These are phyloP conservation scores for Penicillium samsonianum DNA, from an alignment of 495 filamentous ascomycete species.

Conservation along the genomic window DNA sequence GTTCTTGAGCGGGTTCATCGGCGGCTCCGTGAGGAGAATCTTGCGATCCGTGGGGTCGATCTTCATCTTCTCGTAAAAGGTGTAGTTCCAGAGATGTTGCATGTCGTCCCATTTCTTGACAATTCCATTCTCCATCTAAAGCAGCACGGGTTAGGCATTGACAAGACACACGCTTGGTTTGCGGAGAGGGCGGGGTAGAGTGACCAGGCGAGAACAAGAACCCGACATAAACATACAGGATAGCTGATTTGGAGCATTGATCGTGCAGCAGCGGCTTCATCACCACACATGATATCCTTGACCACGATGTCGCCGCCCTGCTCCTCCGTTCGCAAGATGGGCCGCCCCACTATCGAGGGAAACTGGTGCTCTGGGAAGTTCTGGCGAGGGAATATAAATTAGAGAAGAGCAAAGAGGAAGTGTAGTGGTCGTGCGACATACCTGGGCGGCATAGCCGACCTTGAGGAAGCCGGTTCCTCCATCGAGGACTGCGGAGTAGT, in stretches of 20 bases:
- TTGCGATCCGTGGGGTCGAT: conserved; percentile 90
- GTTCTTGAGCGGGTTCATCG: conserved; percentile 96
- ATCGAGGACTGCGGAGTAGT: conserved; percentile 79
- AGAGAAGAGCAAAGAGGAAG: conserved; percentile 12
- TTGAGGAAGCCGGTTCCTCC: conserved; percentile 99
- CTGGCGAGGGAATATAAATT: conserved; percentile 40
- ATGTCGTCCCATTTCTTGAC: conserved; percentile 99
- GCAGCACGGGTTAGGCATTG: conserved; percentile 24
- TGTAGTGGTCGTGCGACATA: conserved; percentile 36
- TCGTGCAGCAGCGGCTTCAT: conserved; percentile 92
- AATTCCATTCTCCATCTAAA: conserved; percentile 97
- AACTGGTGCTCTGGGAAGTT: conserved; percentile 99
- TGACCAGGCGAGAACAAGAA: conserved; percentile 14
- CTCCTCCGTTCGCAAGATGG: conserved; percentile 96
- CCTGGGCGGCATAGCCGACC: conserved; percentile 93
- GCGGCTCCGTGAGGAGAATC: conserved; percentile 97
- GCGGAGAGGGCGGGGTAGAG: conserved; percentile 30
- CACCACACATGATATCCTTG: conserved; percentile 99
- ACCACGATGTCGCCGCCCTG: conserved; percentile 74
- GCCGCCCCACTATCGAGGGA: conserved; percentile 96
- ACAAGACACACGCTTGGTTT: conserved; percentile 24
- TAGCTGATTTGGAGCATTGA: conserved; percentile 98
- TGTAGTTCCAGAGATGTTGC: conserved; percentile 99
- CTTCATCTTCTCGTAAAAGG: conserved; percentile 94
- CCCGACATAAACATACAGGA: conserved; percentile 59